phyloP scores from a whole-genome alignment of 2,329 filamentous ascomycete genomes.

The Nigrospora oryzae region DNA sequence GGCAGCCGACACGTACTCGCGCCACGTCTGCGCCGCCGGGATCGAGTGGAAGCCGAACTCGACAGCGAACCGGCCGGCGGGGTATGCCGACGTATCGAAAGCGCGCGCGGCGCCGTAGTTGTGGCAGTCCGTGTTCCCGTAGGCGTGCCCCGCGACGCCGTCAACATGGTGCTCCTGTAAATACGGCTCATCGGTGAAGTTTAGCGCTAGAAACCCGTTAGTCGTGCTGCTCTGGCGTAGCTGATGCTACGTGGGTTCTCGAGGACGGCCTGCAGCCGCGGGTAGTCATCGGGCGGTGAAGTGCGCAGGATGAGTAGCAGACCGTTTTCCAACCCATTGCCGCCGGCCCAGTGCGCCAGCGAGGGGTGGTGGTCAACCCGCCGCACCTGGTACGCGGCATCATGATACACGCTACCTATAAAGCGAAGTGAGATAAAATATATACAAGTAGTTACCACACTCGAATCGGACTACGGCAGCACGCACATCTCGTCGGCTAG shows the following conservation, averaged over 20 bases:
- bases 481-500: no score
- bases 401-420: no score
- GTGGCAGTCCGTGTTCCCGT: constrained; percentile 54
- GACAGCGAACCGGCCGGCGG: constrained; percentile 51
- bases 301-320: constrained; percentile 32
- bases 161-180: constrained; percentile 51
- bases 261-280: constrained; percentile 39
- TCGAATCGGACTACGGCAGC: no score
- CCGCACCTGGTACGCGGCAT: no score
- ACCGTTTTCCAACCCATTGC: constrained; percentile 52
- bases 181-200: constrained; percentile 41
- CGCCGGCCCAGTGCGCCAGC: constrained; percentile 43
- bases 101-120: constrained; percentile 44
- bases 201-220: constrained; percentile 47
- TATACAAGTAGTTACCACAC: no score
- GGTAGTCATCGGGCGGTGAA: constrained; percentile 30
- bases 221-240: constrained; percentile 51
- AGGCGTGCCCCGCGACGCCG: constrained; percentile 39
- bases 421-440: no score
- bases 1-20: constrained; percentile 37
- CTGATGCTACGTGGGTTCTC: constrained; percentile 48
- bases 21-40: constrained; percentile 51
- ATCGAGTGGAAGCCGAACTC: constrained; percentile 58
- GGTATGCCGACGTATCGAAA: constrained; percentile 46
- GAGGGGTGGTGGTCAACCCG: no score